Percentiles rank a stretch among this genome's conserved stretches.
These are phyloP conservation scores for Amanita molliuscula DNA, from an alignment of 768 basidiomycete genomes.

Conservation along the genomic window DNA sequence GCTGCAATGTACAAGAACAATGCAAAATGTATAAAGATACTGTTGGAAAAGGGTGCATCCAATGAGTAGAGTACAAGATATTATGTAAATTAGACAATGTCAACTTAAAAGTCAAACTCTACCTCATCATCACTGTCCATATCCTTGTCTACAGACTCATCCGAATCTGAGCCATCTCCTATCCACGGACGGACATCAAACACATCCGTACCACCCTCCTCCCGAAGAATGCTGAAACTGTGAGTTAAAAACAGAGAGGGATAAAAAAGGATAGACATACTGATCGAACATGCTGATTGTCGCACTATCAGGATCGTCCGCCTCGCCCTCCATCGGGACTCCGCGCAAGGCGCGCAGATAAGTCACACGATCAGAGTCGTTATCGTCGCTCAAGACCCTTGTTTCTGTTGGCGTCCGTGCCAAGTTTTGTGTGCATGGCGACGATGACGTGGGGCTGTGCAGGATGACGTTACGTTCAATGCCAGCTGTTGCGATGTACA, in stretches of 20 bases:
- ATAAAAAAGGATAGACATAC: constrained; percentile 29
- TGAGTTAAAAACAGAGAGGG: not conserved
- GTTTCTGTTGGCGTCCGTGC: constrained; percentile 34
- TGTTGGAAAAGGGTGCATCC: too few relatives aligned
- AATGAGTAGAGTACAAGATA: too few relatives aligned
- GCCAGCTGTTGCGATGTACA: constrained; percentile 60
- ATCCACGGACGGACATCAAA: constrained; percentile 36
- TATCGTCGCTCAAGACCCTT: constrained; percentile 29
- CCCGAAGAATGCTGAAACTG: constrained; percentile 40
- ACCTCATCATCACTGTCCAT: constrained; percentile 11
- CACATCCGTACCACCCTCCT: constrained; percentile 48
- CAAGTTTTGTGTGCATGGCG: constrained; percentile 45
- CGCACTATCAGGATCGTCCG: constrained; percentile 26
- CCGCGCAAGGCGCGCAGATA: constrained; percentile 27
- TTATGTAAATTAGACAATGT: too few relatives aligned
- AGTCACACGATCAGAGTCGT: constrained; percentile 20
- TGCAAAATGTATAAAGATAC: too few relatives aligned
- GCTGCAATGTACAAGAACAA: not conserved
- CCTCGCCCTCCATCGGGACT: constrained; percentile 16
- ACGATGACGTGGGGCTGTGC: constrained; percentile 51
- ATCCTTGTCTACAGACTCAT: constrained; percentile 15
- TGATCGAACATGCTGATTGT: constrained; percentile 65
- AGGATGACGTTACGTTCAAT: constrained; percentile 62
- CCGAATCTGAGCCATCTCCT: constrained; percentile 19
- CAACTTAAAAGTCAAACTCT: not conserved